These are phyloP conservation scores for Danielozyma ontarioensis DNA, from an alignment of 805 yeast species.

Conservation along the genomic window DNA sequence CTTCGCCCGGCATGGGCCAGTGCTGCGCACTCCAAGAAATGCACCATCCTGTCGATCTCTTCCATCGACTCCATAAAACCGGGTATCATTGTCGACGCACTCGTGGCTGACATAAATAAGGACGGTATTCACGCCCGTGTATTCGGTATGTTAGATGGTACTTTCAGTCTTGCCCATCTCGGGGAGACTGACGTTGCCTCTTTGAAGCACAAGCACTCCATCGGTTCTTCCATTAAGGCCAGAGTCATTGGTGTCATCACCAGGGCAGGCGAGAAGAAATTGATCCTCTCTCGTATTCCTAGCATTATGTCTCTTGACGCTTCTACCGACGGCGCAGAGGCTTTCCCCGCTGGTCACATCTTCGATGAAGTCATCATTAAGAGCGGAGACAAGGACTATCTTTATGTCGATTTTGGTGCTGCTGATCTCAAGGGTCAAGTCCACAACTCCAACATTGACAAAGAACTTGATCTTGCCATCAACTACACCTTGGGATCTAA, in stretches of 20 bases:
- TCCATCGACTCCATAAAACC: conserved; percentile 81
- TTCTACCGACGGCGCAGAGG: conserved; percentile 37
- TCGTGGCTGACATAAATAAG: conserved; percentile 52
- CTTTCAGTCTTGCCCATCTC: conserved; percentile 64
- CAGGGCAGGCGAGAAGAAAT: conserved; percentile 47
- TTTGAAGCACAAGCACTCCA: conserved; percentile 56
- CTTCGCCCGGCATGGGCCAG: conserved; percentile 39
- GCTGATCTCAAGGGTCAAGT: conserved; percentile 59
- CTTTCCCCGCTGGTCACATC: conserved; percentile 75
- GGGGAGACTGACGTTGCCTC: conserved; percentile 42
- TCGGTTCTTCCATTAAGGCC: conserved; percentile 65
- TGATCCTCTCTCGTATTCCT: conserved; percentile 61
- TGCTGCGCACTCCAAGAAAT: conserved; percentile 42
- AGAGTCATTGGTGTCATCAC: conserved; percentile 59
- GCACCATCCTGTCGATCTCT: conserved; percentile 45
- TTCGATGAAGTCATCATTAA: conserved; percentile 55
- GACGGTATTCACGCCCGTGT: conserved; percentile 70
- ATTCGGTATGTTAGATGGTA: conserved; percentile 70
- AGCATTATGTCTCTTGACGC: conserved; percentile 39
- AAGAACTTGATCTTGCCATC: conserved; percentile 37
- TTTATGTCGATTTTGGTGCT: conserved; percentile 55
- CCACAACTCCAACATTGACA: conserved; percentile 67
- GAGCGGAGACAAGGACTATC: conserved; percentile 53
- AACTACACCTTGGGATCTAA: conserved; percentile 58
- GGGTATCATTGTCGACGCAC: conserved; percentile 74